These are phyloP conservation scores for Alternaria sp. DNA, from an alignment of 2,329 filamentous ascomycete species.

Conservation along the genomic window DNA sequence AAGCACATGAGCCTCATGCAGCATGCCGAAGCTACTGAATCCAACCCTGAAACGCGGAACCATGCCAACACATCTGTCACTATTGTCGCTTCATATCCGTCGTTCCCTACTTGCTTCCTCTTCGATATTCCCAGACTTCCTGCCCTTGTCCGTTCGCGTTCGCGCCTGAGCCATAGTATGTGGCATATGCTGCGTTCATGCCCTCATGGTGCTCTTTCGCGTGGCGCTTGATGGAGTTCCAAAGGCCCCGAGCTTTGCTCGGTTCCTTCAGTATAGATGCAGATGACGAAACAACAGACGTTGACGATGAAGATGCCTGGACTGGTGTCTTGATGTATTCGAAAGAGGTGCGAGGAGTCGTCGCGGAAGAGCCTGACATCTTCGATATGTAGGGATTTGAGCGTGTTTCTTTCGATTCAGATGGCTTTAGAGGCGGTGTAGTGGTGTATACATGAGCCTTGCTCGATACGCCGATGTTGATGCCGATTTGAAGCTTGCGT, in stretches of 20 bases:
- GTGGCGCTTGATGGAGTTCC: conserved; percentile 24
- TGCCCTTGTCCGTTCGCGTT: not conserved
- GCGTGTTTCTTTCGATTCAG: not conserved
- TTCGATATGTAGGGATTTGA: not conserved
- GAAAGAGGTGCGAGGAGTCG: conserved; percentile 26
- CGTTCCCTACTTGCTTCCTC: conserved; percentile 4
- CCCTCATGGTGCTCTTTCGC: conserved; percentile 29
- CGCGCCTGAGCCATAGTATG: conserved; percentile 27
- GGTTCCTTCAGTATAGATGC: not conserved
- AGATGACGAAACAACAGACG: conserved; percentile 5
- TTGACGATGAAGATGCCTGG: conserved; percentile 1
- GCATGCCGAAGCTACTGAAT: not conserved
- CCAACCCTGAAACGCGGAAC: not conserved
- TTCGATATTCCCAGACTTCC: conserved; percentile 26
- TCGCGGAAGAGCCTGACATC: conserved; percentile 20
- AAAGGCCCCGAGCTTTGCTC: conserved; percentile 15
- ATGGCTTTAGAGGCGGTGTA: not conserved
- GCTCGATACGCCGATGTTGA: not conserved
- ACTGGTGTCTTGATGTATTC: conserved; percentile 17
- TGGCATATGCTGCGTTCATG: conserved; percentile 26
- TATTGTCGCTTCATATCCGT: not conserved
- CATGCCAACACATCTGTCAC: not conserved
- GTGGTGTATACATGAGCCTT: not conserved
- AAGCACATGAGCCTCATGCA: not conserved
- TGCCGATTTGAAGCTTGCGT: not conserved